Evolutionary conservation across 2,329 filamentous ascomycete species (phyloP).

Genomic region (Colletotrichum sublineola): DNA sequence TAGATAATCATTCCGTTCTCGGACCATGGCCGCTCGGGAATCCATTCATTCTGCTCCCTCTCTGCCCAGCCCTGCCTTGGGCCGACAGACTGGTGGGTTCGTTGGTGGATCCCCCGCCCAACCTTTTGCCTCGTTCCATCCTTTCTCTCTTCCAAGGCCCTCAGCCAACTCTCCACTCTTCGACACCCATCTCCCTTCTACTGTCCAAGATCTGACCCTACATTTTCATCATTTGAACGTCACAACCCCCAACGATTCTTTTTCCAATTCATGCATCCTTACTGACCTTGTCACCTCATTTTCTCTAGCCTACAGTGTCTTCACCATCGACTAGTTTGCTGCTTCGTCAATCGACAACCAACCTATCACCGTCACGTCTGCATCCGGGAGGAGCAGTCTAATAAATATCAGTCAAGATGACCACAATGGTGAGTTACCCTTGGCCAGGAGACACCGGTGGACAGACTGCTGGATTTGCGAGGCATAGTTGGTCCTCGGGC

Average conservation of each 20-base stretch:
- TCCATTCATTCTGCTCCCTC: constrained; percentile 12
- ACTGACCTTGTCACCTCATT: background rate
- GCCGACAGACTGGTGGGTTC: constrained; percentile 14
- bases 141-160: constrained; percentile 19
- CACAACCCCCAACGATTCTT: background rate
- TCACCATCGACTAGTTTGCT: background rate
- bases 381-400: constrained; percentile 39
- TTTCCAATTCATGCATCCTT: constrained; percentile 8
- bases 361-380: background rate
- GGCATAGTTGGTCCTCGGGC: background rate
- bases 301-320: background rate
- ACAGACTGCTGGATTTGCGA: background rate
- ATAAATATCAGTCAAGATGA: constrained; percentile 56
- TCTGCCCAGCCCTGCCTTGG: constrained; percentile 34
- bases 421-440: constrained; percentile 62
- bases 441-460: background rate
- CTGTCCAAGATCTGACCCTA: constrained; percentile 43
- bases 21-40: constrained; percentile 1
- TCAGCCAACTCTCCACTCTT: constrained; percentile 36
- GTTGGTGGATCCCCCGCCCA: constrained; percentile 26
- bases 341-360: constrained; percentile 14
- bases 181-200: constrained; percentile 41
- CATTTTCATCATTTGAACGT: constrained; percentile 16
- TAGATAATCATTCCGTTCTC: constrained; percentile 9
- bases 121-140: constrained; percentile 34